A percentile compares a stretch with the other conserved stretches of the same genome.
These are phyloP conservation scores for Emmonsiellopsis sp. DNA, from an alignment of 2,329 filamentous ascomycete species.

Conservation along the genomic window DNA sequence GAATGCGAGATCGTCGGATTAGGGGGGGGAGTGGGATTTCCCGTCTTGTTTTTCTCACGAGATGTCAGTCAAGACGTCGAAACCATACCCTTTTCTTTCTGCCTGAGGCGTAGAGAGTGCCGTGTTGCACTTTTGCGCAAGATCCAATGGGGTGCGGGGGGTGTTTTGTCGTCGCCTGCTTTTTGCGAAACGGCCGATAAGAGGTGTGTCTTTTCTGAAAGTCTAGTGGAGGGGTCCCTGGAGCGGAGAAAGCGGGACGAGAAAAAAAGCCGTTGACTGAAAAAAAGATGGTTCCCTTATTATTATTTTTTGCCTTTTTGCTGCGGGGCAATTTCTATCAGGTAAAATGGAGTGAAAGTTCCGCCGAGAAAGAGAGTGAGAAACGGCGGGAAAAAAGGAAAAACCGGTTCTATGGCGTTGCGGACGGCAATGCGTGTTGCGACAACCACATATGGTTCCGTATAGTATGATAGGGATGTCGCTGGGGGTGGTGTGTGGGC, in stretches of 20 bases:
- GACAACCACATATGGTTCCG: not conserved
- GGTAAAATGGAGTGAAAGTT: not conserved
- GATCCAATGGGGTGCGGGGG: not conserved
- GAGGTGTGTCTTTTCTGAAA: not conserved
- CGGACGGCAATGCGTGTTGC: not conserved
- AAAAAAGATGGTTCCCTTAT: too few relatives aligned
- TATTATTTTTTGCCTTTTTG: not conserved
- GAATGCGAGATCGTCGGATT: not conserved
- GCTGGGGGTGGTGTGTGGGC: not conserved
- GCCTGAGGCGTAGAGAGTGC: not conserved
- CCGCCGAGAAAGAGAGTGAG: not conserved
- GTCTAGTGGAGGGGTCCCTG: not conserved
- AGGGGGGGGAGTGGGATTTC: not conserved
- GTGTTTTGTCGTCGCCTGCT: not conserved
- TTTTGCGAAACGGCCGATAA: not conserved
- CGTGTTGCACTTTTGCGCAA: not conserved
- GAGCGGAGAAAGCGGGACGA: not conserved
- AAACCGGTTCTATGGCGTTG: not conserved
- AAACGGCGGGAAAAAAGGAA: not conserved
- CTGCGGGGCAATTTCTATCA: not conserved
- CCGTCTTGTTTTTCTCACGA: too few relatives aligned
- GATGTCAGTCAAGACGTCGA: not conserved
- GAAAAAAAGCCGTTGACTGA: not conserved
- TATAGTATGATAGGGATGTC: not conserved
- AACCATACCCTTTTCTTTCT: not conserved